These are phyloP conservation scores for Pestalotiopsis sp. DNA, from an alignment of 2,329 filamentous ascomycete genomes.

Conservation along the genomic window DNA sequence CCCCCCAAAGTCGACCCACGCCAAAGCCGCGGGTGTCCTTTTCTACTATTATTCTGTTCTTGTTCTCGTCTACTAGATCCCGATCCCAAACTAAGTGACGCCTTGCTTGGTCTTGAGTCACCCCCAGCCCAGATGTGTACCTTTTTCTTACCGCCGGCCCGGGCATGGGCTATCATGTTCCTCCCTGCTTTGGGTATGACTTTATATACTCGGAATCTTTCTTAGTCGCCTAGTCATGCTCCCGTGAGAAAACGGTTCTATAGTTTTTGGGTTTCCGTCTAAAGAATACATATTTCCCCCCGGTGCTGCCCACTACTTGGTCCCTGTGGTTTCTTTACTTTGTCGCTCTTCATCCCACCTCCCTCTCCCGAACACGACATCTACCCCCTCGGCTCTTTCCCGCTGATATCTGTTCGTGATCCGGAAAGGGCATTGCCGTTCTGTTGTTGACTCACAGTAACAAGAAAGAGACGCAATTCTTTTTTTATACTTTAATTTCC, in stretches of 20 bases:
- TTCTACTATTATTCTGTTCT: background rate
- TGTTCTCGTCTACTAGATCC: background rate
- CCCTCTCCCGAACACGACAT: background rate
- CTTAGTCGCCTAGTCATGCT: background rate
- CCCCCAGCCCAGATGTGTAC: background rate
- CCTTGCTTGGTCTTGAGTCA: background rate
- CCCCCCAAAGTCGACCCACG: background rate
- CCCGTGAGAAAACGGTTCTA: background rate
- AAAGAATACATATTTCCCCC: background rate
- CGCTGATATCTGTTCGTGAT: background rate
- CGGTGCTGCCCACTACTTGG: background rate
- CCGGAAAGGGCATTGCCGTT: background rate
- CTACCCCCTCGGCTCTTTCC: background rate
- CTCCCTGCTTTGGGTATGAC: background rate
- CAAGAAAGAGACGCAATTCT: background rate
- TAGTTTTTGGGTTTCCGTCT: background rate
- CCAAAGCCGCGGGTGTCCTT: slow-evolving; percentile 5
- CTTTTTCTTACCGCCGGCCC: background rate
- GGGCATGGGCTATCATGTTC: background rate
- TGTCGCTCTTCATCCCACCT: background rate
- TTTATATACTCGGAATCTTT: background rate
- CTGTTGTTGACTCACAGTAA: background rate
- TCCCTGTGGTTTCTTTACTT: background rate
- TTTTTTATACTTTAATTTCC: background rate
- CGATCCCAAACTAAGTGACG: background rate